Conservation (phyloP, 306 rosid species). For the Pachyrhizus erosus region DNA sequence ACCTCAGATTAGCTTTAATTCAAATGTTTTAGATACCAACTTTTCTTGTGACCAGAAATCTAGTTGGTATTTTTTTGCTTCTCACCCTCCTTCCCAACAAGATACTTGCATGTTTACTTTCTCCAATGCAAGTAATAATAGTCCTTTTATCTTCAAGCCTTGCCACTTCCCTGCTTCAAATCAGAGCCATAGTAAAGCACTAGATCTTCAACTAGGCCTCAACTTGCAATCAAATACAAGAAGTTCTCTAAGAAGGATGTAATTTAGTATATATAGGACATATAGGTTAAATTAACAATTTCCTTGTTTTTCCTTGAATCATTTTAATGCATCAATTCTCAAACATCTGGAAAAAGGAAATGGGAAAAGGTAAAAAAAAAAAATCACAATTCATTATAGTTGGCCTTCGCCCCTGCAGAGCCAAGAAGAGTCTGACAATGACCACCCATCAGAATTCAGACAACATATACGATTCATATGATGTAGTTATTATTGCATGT, state of each 20-base stretch:
- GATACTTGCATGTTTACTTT: constrained; percentile 62
- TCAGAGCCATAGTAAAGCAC: constrained; percentile 59
- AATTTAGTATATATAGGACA: constrained; percentile 24
- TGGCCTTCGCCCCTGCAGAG: neutral
- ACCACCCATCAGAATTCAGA: constrained; percentile 20
- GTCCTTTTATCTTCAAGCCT: constrained; percentile 53
- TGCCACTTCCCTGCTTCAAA: constrained; percentile 55
- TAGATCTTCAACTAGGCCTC: constrained; percentile 84
- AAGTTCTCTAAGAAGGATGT: constrained; percentile 54
- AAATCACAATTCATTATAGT: constrained; percentile 35
- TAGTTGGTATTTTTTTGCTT: constrained; percentile 52
- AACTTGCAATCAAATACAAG: constrained; percentile 56
- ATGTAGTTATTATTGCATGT: constrained; percentile 38
- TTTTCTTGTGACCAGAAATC: constrained; percentile 45
- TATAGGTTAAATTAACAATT: constrained; percentile 4
- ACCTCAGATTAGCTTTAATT: constrained; percentile 72
- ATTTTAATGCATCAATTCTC: constrained; percentile 38
- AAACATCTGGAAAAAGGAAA: neutral
- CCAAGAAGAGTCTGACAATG: constrained; percentile 25
- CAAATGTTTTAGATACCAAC: constrained; percentile 49
- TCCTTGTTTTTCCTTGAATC: constrained; percentile 35
- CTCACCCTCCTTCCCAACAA: constrained; percentile 34
- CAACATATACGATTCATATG: constrained; percentile 22
- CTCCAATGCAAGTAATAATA: constrained; percentile 49
- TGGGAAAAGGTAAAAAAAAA: neutral